Percentiles rank a stretch among this genome's conserved stretches.
Evolutionary conservation across 257 asterid genomes (phyloP).

Genomic region (Leptodermis oblonga): DNA sequence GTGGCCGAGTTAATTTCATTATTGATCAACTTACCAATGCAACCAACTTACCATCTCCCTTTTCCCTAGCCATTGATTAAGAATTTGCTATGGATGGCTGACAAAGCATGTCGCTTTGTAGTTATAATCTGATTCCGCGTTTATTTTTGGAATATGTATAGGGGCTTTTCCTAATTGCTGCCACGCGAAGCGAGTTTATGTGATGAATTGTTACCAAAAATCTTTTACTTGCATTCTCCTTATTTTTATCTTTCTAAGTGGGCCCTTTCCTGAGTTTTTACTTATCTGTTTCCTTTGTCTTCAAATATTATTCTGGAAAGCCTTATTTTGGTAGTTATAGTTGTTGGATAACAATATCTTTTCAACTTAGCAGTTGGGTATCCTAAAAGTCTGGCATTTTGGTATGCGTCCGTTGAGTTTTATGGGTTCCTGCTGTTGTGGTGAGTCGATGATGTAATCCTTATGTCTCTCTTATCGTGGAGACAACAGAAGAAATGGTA

Average conservation of each 20-base stretch:
- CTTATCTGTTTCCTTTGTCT: background rate
- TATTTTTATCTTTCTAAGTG: too few species aligned
- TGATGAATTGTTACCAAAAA: background rate
- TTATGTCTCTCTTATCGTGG: background rate
- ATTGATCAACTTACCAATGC: background rate
- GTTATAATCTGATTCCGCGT: background rate
- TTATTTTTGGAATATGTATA: background rate
- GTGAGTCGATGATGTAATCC: background rate
- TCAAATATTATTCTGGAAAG: background rate
- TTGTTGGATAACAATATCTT: background rate
- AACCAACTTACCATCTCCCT: background rate
- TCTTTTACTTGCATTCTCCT: background rate
- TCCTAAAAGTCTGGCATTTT: background rate
- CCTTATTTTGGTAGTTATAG: background rate
- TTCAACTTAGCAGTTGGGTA: background rate
- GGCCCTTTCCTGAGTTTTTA: background rate
- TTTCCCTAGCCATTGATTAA: background rate
- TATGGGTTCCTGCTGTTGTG: background rate
- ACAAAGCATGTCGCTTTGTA: background rate
- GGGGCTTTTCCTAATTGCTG: background rate
- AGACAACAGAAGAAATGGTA: background rate
- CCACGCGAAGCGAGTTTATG: too few species aligned
- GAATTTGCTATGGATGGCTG: background rate
- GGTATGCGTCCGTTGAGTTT: background rate
- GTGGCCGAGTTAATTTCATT: background rate